Base-by-base conservation (phyloP, 768 basidiomycete genomes). In the Suillus decipiens region DNA sequence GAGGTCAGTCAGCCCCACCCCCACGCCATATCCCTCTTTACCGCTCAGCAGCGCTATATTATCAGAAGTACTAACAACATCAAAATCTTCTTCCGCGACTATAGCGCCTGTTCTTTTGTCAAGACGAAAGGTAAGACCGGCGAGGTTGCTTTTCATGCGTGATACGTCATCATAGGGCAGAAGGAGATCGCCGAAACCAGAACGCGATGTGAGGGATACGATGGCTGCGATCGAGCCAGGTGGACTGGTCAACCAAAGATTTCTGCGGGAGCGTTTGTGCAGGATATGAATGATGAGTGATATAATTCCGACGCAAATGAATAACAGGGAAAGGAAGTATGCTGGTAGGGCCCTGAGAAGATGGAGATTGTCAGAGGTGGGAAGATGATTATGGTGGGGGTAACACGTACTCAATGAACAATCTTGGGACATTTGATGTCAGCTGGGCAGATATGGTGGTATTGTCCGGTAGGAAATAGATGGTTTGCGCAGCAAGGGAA, bases 41-140 rank as follows among this genome's bases (percentile, higher is more conserved):
- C 37, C 56, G 10, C 55, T 60, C 11, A 75, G 57, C 15, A 75
- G 47, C 1, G 70, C 64, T 31, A 64, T 39, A 22, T 60, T 63
- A 53, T 73, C 71, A 10, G 55, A 1, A 24, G 8, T 5, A 7
- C 66, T 65, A 0, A 22, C 48, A 19, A 33, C n/a, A 0, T 53
- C 59, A 19, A 61, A 42, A 47, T 78, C 75, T 59, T 86, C 84
- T 58, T 86, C 84, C 0, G 84, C 86, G 12, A 89, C 70, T 53
- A 89, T 84, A 5, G 86, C 87, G 39, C 88, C 88, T 1, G 87
- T 88, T 39, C 82, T 75, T 61, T 69, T 73, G 69, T 89, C 88
- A 51, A 89, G 66, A 45, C 80, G 69, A 75, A 89, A 89, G 17
- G 73, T 73, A 57, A 89, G 67, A 0, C 82, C 83, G 15, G 74